Evolutionary conservation across 1,284 basidiomycete species (phyloP), one percentile per base, ranked within the genome.

Genomic region (Fistulina hepatica): DNA sequence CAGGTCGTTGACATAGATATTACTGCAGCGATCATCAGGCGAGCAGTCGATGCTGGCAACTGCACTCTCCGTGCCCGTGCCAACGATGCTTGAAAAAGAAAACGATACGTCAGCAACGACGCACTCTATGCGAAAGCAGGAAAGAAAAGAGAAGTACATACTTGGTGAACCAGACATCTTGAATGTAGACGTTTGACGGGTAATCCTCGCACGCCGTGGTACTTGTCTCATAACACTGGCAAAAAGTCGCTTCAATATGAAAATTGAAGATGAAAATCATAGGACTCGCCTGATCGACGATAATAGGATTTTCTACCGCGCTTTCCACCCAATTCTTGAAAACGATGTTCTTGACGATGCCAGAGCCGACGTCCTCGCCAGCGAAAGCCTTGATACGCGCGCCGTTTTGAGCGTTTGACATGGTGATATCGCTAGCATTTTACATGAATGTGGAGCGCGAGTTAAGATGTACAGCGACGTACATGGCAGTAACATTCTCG

Each of bases 371-470:
- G 26, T 73, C 71, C 2, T 63, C 62, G 0, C 76, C 76, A 7
- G 73, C 74, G 55, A 71, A 78, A 3, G 73, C 73, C 53, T 80
- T 80, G 54, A 80, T 79, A n/a, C 76, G 63, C 0, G 74, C 75
- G 1, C 75, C 77, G 45, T 79, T 76, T 43, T 73, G 60, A 7
- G 73, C 69, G 40, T 76, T 73, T 16, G 63, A 56, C 73, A 78
- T 78, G 15, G 60, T 64, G 41, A 79, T 60, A 46, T 76, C 71
- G 37, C 65, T 65, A 26, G 53, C 13, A 34, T 19, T 13, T 4
- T 21, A 28, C 13, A 10, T 30, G 24, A n/a, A 19, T 23, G 1
- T 21, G 16, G 12, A 21, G 5, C 21, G 16, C 17, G 27, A 6
- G 26, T 20, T 11, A 33, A 32, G 34, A 26, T n/a, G 21, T 16